A percentile compares a stretch with the other conserved stretches of the same genome.
Conservation (phyloP, 1,139 yeast genomes). For the Candida labiduridarum region DNA sequence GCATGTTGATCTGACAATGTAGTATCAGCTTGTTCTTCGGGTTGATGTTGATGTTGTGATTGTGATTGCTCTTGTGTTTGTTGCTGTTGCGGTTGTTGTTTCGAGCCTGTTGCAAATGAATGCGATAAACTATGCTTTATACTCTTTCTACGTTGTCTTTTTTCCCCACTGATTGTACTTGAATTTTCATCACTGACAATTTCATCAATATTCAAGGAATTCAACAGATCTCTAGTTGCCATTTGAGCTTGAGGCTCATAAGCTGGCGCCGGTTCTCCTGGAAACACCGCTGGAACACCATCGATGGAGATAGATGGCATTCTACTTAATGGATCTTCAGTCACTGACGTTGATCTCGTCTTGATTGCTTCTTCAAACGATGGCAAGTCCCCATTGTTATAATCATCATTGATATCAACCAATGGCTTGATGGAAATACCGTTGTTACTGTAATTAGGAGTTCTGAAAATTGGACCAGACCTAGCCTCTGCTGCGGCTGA, state of each 20-base stretch:
- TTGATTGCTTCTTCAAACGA: conserved; percentile 60
- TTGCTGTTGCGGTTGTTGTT: not conserved
- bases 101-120: conserved; percentile 10
- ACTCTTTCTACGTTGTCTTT: conserved; percentile 5
- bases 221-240: conserved; percentile 2
- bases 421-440: conserved; percentile 44
- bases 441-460: conserved; percentile 36
- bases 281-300: conserved; percentile 12
- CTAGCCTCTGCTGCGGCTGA: conserved; percentile 7
- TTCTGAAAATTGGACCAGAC: conserved; percentile 28
- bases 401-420: conserved; percentile 16
- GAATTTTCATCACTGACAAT: conserved; percentile 18
- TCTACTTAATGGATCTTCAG: conserved; percentile 39
- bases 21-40: not conserved
- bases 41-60: not conserved
- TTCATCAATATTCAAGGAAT: conserved; percentile 26
- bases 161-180: not conserved
- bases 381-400: conserved; percentile 43
- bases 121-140: conserved; percentile 11
- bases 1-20: not conserved
- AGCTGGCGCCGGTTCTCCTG: conserved; percentile 40
- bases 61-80: not conserved
- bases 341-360: conserved; percentile 36
- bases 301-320: conserved; percentile 29
- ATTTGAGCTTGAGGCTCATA: conserved; percentile 24